Percentiles rank a stretch among this genome's conserved stretches.
Evolutionary conservation across 2,329 filamentous ascomycete genomes (phyloP).

Genomic region (Aplosporella prunicola): DNA sequence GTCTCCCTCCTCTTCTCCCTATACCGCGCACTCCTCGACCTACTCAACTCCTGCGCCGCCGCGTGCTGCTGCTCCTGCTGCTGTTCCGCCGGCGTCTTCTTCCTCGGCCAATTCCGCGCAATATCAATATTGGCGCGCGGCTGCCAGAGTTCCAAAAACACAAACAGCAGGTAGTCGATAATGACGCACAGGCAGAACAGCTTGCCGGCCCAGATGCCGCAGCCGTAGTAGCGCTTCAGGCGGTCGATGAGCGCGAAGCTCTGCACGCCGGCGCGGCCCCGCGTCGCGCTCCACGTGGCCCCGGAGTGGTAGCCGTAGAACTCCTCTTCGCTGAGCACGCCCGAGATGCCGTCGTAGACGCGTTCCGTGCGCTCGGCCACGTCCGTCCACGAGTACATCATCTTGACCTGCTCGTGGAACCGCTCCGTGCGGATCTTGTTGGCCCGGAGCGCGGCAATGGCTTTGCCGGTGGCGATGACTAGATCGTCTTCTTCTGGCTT

Average conservation of each 20-base stretch:
- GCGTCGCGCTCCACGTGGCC: conserved; percentile 56
- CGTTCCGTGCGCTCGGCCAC: conserved; percentile 88
- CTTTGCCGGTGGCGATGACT: conserved; percentile 77
- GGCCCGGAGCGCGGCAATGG: conserved; percentile 75
- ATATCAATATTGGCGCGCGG: conserved; percentile 81
- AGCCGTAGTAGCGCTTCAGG: conserved; percentile 93
- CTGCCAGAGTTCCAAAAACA: conserved; percentile 79
- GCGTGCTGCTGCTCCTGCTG: background rate
- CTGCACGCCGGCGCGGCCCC: conserved; percentile 59
- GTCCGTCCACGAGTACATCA: conserved; percentile 98
- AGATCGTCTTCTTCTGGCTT: conserved; percentile 95
- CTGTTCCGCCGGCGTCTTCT: conserved; percentile 30
- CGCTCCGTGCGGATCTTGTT: conserved; percentile 84
- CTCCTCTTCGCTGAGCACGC: conserved; percentile 72
- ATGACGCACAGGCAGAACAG: conserved; percentile 91
- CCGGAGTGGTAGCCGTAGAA: conserved; percentile 76
- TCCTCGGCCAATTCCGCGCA: conserved; percentile 85
- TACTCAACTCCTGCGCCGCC: background rate
- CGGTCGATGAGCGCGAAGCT: conserved; percentile 91
- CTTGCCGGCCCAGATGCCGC: conserved; percentile 97
- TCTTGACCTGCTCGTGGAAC: conserved; percentile 94
- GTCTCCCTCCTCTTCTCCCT: too few species aligned
- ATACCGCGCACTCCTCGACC: background rate
- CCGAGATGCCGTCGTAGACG: conserved; percentile 88
- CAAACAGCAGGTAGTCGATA: conserved; percentile 84